A percentile compares a stretch with the other conserved stretches of the same genome.
Conservation (phyloP, 768 basidiomycete species). For the Dioszegia aurantiaca region DNA sequence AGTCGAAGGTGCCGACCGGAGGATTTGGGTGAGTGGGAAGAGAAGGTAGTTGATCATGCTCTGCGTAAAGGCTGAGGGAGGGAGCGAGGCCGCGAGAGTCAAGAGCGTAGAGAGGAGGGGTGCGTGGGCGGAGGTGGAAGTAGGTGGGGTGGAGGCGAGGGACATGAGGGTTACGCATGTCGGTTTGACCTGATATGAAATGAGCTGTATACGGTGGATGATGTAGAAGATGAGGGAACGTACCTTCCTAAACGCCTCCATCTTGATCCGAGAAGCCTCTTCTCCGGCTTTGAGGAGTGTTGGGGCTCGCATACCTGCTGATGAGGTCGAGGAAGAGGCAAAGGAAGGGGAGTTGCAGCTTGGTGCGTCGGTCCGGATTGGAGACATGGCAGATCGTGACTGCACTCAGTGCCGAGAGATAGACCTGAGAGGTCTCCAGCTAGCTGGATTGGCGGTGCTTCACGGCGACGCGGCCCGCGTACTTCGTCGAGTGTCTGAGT, state of each 20-base stretch:
- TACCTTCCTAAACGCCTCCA: slow-evolving; percentile 44
- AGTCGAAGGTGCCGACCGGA: slow-evolving; percentile 69
- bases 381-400: slow-evolving; percentile 1
- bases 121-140: slow-evolving; percentile 57
- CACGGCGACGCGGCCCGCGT: too few relatives aligned
- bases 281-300: neutral
- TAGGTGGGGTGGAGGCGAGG: slow-evolving; percentile 62
- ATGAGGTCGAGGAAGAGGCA: neutral
- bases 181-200: slow-evolving; percentile 58
- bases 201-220: neutral
- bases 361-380: neutral
- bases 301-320: neutral
- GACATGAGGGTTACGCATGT: slow-evolving; percentile 78
- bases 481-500: too few relatives aligned
- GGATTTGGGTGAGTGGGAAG: slow-evolving; percentile 79
- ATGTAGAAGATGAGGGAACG: neutral
- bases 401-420: neutral
- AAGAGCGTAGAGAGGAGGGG: slow-evolving; percentile 62
- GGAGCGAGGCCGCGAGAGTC: slow-evolving; percentile 56
- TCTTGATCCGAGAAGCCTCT: slow-evolving; percentile 19
- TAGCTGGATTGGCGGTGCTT: too few relatives aligned
- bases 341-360: neutral
- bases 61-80: slow-evolving; percentile 56
- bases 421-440: too few relatives aligned
- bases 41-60: slow-evolving; percentile 77